A percentile compares a stretch with the other conserved stretches of the same genome.
Evolutionary conservation across 2,329 filamentous ascomycete species (phyloP).

Genomic region (Stenocarpella maydis): DNA sequence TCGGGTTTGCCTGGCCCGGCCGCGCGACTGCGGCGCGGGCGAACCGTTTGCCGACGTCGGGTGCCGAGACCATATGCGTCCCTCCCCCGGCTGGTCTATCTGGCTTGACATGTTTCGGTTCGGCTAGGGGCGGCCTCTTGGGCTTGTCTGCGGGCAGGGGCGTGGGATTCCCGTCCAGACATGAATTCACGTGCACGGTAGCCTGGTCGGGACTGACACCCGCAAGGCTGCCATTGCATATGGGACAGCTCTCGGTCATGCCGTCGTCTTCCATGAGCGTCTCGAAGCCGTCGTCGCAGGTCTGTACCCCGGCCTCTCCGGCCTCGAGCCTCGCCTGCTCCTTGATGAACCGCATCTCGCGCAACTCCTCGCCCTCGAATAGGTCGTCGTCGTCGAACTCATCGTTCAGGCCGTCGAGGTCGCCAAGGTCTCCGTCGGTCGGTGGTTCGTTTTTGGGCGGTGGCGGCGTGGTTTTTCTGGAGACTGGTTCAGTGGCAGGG

Average conservation of each 20-base stretch:
- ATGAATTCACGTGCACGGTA: slow-evolving; percentile 88
- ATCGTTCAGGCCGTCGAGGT: slow-evolving; percentile 60
- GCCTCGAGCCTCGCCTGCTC: slow-evolving; percentile 75
- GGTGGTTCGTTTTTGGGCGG: slow-evolving; percentile 33
- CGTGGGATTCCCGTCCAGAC: slow-evolving; percentile 82
- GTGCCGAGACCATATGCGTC: slow-evolving; percentile 44
- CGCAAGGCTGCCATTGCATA: slow-evolving; percentile 74
- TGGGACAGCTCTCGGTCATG: slow-evolving; percentile 69
- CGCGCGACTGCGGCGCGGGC: slow-evolving; percentile 74
- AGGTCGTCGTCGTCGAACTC: slow-evolving; percentile 59
- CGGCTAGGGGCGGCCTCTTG: slow-evolving; percentile 36
- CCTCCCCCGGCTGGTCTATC: slow-evolving; percentile 32
- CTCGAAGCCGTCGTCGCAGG: slow-evolving; percentile 46
- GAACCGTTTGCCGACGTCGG: slow-evolving; percentile 64
- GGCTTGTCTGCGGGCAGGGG: slow-evolving; percentile 53
- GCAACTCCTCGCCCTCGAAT: slow-evolving; percentile 69
- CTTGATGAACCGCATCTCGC: slow-evolving; percentile 76
- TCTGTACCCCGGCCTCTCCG: slow-evolving; percentile 58
- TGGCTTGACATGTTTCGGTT: slow-evolving; percentile 31
- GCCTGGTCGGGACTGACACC: slow-evolving; percentile 72
- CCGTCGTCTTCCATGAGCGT: slow-evolving; percentile 41
- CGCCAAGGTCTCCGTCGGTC: slow-evolving; percentile 45
- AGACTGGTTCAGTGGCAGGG: slow-evolving; percentile 19
- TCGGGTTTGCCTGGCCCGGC: slow-evolving; percentile 83
- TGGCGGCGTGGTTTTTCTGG: slow-evolving; percentile 2